A percentile compares a stretch with the other conserved stretches of the same genome.
These are phyloP conservation scores for Fragaria vesca DNA, from an alignment of 306 rosid genomes.

Conservation along the genomic window DNA sequence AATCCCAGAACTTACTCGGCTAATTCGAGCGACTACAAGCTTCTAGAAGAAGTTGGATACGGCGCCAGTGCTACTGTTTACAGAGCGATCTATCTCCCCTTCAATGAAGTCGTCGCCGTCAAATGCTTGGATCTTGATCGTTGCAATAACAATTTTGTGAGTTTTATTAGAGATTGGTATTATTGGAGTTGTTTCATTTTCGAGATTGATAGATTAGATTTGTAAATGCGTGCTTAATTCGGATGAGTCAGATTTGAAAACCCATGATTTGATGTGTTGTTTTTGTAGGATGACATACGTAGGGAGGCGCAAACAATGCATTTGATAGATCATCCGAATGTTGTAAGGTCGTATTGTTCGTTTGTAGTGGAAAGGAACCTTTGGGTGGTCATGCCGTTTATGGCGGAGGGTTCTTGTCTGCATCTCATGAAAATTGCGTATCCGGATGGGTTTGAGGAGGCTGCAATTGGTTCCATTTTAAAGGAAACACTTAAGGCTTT, in stretches of 20 bases:
- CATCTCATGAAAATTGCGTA: slow-evolving; percentile 93
- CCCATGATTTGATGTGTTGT: neutral
- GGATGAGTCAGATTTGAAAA: slow-evolving; percentile 11
- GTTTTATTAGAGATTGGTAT: slow-evolving; percentile 1
- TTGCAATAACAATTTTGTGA: slow-evolving; percentile 74
- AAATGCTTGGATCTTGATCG: slow-evolving; percentile 99
- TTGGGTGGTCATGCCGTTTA: slow-evolving; percentile 95
- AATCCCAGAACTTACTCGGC: slow-evolving; percentile 52
- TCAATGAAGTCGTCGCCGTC: slow-evolving; percentile 79
- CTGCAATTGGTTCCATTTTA: slow-evolving; percentile 69
- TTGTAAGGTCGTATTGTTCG: slow-evolving; percentile 76
- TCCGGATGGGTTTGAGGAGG: slow-evolving; percentile 88
- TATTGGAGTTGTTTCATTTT: slow-evolving; percentile 1
- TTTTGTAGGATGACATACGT: slow-evolving; percentile 65
- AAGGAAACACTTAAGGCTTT: slow-evolving; percentile 91
- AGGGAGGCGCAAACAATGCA: slow-evolving; percentile 96
- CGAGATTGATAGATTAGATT: neutral
- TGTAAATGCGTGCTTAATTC: neutral
- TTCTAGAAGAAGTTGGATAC: slow-evolving; percentile 92
- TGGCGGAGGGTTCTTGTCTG: slow-evolving; percentile 96
- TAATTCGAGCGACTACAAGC: slow-evolving; percentile 67
- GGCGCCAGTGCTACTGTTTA: slow-evolving; percentile 96
- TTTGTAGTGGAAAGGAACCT: slow-evolving; percentile 81
- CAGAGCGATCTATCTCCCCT: slow-evolving; percentile 80
- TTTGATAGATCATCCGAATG: slow-evolving; percentile 87